Evolutionary conservation across 225 moss, liverwort and hornwort genomes (phyloP).

Genomic region (Straminergon stramineum): DNA sequence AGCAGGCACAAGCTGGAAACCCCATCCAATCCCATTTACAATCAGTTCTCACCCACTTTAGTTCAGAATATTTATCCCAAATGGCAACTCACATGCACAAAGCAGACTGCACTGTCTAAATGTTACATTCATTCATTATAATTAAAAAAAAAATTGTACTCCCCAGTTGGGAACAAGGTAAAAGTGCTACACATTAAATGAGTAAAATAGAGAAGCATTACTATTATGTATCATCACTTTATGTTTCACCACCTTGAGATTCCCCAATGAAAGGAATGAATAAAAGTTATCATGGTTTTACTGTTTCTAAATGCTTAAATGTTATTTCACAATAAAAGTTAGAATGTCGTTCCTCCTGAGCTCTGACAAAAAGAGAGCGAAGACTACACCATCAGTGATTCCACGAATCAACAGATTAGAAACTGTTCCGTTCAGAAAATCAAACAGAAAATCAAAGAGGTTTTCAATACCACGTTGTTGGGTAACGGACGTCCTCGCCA

Average conservation of each 20-base stretch:
- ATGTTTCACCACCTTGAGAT: not conserved
- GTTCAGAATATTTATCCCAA: not conserved
- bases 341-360: not conserved
- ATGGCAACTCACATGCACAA: not conserved
- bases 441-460: not conserved
- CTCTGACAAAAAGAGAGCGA: not conserved
- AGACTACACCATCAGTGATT: not conserved
- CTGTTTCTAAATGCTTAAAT: not conserved
- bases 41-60: not conserved
- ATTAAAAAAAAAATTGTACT: not conserved
- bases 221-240: not conserved
- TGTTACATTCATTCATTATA: not conserved
- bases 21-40: not conserved
- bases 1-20: conserved; percentile 68
- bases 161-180: not conserved
- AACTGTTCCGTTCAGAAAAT: not conserved
- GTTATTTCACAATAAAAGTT: not conserved
- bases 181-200: not conserved
- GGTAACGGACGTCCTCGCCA: conserved; percentile 85
- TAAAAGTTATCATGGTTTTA: not conserved
- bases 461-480: conserved; percentile 44
- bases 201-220: not conserved
- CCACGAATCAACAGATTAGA: not conserved
- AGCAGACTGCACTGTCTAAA: not conserved
- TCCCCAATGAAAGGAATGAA: not conserved